These are phyloP conservation scores for Selaginella tamariscina DNA, from an alignment of 75 land plant species.

Conservation along the genomic window DNA sequence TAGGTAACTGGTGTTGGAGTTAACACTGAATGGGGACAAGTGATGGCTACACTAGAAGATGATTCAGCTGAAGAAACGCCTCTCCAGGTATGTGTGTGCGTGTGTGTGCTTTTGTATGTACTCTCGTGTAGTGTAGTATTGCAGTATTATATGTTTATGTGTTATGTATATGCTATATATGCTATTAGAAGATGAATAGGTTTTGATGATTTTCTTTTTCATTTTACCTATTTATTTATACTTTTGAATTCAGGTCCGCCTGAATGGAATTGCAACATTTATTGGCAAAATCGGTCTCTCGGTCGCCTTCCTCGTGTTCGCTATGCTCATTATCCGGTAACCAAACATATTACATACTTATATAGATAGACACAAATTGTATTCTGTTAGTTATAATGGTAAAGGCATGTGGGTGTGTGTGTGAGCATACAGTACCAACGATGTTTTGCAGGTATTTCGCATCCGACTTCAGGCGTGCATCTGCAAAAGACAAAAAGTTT, in stretches of 20 bases:
- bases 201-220: too few species aligned
- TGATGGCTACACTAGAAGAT: conserved; percentile 72
- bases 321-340: conserved; percentile 35
- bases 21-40: conserved; percentile 73
- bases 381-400: too few species aligned
- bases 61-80: conserved; percentile 85
- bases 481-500: conserved; percentile 25
- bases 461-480: not conserved
- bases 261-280: conserved; percentile 47
- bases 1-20: conserved; percentile 62
- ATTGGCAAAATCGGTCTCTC: conserved; percentile 41
- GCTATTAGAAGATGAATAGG: too few species aligned
- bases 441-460: conserved; percentile 1
- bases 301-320: conserved; percentile 43
- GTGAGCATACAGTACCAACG: too few species aligned
- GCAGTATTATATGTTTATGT: too few species aligned
- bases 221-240: not conserved
- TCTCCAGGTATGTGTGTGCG: conserved; percentile 63
- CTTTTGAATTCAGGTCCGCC: conserved; percentile 27
- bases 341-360: too few species aligned
- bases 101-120: too few species aligned
- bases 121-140: too few species aligned
- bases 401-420: too few species aligned
- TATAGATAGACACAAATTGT: too few species aligned
- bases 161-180: too few species aligned